Evolutionary conservation across 2,329 filamentous ascomycete species (phyloP).

Genomic region (Apiospora aurea): DNA sequence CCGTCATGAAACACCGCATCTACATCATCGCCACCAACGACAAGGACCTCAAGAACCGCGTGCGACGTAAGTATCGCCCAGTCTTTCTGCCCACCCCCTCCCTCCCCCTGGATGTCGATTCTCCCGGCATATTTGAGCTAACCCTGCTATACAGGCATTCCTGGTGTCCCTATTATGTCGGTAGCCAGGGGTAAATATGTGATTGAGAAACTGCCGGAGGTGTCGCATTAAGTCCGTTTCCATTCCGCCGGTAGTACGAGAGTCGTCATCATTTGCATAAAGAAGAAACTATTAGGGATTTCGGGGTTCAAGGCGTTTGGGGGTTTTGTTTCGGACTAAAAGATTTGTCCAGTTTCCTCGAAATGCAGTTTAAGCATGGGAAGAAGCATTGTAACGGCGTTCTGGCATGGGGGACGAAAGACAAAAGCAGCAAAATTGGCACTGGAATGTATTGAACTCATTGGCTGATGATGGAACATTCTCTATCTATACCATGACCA

Average conservation of each 20-base stretch:
- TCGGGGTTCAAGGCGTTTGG: neutral
- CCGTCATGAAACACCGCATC: conserved; percentile 73
- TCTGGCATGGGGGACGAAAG: neutral
- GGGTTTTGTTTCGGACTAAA: neutral
- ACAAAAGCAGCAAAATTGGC: neutral
- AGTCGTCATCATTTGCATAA: neutral
- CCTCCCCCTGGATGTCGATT: too few species aligned
- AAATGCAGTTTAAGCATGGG: neutral
- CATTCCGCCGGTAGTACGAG: neutral
- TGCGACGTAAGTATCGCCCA: conserved; percentile 27
- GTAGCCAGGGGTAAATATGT: conserved; percentile 91
- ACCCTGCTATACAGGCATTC: conserved; percentile 48
- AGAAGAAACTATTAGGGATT: neutral
- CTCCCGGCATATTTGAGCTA: conserved; percentile 58
- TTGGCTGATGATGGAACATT: neutral
- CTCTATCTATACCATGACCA: neutral
- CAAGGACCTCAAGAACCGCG: conserved; percentile 42
- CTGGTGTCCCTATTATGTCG: conserved; percentile 75
- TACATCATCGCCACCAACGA: conserved; percentile 78
- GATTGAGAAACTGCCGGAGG: conserved; percentile 67
- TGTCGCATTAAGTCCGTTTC: conserved; percentile 22
- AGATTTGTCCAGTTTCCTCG: conserved; percentile 15
- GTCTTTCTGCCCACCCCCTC: too few species aligned
- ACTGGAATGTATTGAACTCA: neutral
- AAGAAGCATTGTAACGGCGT: conserved; percentile 17